These are phyloP conservation scores for Nemania sp. DNA, from an alignment of 2,329 filamentous ascomycete species.

Conservation along the genomic window DNA sequence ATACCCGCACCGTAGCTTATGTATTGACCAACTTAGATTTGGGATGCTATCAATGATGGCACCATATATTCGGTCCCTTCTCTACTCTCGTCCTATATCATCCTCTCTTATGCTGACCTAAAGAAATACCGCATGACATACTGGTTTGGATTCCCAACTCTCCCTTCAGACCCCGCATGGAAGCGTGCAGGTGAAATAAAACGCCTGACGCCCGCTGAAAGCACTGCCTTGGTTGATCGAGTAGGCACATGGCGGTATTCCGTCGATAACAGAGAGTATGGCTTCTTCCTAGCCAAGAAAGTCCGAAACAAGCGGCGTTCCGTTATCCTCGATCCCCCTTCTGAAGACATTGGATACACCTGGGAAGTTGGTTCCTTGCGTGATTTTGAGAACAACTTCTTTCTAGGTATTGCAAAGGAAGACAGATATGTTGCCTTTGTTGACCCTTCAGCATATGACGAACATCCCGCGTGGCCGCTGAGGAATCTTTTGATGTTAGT, in stretches of 20 bases:
- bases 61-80: constrained; percentile 96
- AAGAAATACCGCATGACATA: constrained; percentile 99
- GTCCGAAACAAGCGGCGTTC: constrained; percentile 58
- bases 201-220: constrained; percentile 75
- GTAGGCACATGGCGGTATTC: constrained; percentile 90
- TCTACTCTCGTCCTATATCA: constrained; percentile 86
- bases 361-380: constrained; percentile 85
- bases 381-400: constrained; percentile 88
- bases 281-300: constrained; percentile 95
- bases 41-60: constrained; percentile 96
- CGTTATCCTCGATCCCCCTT: constrained; percentile 59
- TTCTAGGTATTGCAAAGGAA: constrained; percentile 75
- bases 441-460: constrained; percentile 90
- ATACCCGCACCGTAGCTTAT: background rate
- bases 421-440: constrained; percentile 89
- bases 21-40: constrained; percentile 71
- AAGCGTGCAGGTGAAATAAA: constrained; percentile 67
- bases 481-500: constrained; percentile 89
- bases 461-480: constrained; percentile 92
- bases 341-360: constrained; percentile 71
- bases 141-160: constrained; percentile 94
- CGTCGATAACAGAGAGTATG: constrained; percentile 85
- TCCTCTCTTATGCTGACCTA: constrained; percentile 92
- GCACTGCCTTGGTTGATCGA: constrained; percentile 80
- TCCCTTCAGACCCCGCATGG: constrained; percentile 91